Conservation (phyloP, 2,329 filamentous ascomycete genomes). For the Colletotrichum simmondsii region DNA sequence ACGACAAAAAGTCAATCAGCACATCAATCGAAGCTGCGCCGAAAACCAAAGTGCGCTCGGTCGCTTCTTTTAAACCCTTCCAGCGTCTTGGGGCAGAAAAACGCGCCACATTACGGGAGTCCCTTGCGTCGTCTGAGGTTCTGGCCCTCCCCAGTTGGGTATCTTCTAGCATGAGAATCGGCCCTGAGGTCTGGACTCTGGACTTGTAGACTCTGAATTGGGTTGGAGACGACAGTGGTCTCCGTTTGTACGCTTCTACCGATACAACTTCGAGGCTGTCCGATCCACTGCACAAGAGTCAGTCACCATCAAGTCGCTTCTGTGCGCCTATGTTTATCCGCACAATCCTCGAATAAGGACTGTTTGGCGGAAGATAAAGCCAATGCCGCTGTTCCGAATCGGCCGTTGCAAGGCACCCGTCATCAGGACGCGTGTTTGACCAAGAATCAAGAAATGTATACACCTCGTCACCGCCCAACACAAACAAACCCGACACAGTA, state of each 20-base stretch:
- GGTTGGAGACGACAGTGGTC: not conserved
- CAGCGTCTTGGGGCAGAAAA: not conserved
- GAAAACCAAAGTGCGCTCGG: slow-evolving; percentile 9
- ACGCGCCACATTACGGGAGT: slow-evolving; percentile 15
- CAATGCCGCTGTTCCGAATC: slow-evolving; percentile 21
- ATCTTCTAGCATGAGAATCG: slow-evolving; percentile 5
- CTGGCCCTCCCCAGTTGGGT: slow-evolving; percentile 15
- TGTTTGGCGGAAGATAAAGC: slow-evolving; percentile 1
- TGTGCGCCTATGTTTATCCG: not conserved
- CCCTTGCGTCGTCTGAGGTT: slow-evolving; percentile 31
- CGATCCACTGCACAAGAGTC: not conserved
- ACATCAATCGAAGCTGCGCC: not conserved
- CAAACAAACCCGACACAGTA: not conserved
- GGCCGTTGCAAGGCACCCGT: not conserved
- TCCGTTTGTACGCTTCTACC: not conserved
- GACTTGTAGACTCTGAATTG: not conserved
- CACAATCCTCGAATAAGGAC: not conserved
- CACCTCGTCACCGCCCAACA: not conserved
- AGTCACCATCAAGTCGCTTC: not conserved
- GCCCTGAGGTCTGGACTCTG: not conserved
- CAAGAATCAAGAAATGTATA: not conserved
- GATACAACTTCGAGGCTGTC: not conserved
- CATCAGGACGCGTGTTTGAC: not conserved
- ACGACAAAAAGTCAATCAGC: slow-evolving; percentile 6
- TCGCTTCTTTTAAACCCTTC: not conserved